Evolutionary conservation across 129 eudicot species (phyloP), one percentile per base, ranked within the genome.

Genomic region (Escallonia herrerae): DNA sequence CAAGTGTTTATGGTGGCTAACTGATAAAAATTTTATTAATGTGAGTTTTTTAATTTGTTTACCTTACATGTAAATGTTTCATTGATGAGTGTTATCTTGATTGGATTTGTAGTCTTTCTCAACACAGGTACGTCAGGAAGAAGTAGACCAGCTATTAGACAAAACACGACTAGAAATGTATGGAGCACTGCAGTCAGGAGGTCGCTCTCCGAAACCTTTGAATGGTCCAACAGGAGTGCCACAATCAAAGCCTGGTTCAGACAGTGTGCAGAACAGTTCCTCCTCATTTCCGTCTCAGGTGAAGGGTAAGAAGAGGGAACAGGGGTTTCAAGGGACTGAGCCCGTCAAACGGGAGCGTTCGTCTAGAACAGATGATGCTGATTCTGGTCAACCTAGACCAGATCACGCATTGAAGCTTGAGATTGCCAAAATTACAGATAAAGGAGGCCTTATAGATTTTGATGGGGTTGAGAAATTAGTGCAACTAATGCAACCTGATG

Each of bases 291-390:
- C 66, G 54, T 60, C 90, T 63, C 90, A 80, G 14, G 65, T 64
- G 15, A 90, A 79, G 78, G 83, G 90, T 49, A 86, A 83, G 77
- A 90, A 90, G 58, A 74, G 95, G 78, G 97, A 90, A 49, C 84
- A 56, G 41, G 72, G 72, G 44, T 74, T 55, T 75, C 81, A 75
- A 57, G 74, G 55, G 50, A 68, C 76, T 43, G 84, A 78, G 10
- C 63, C 84, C 45, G 61, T 71, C 48, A 82, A 82, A 56, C 76
- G 87, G 40, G 87, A 82, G 15, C 67, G 90, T 9, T 66, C 73
- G 13, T 51, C 56, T 3, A 6, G 87, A 90, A 22, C 81, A 86
- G 76, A 94, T 51, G 90, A 80, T 42, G 76, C 70, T 22, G 83
- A 71, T 44, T 73, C 72, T 70, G 56, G 60, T 65, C 73, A 57